Evolutionary conservation across 1,139 yeast species (phyloP), one percentile per base, ranked within the genome.

Genomic region (Geotrichum restrictum): DNA sequence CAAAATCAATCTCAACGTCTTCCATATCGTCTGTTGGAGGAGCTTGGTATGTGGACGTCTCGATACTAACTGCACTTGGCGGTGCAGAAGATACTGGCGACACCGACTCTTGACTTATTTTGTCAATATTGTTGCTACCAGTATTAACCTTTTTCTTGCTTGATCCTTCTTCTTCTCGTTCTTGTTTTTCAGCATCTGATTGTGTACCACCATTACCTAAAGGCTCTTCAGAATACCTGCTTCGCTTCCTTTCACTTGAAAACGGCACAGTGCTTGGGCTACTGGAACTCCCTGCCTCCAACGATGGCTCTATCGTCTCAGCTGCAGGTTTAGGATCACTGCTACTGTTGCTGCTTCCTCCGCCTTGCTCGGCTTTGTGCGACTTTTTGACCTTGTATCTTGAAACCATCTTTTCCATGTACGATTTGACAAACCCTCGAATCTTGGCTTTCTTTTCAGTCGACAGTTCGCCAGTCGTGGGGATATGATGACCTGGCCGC

Each of bases 401-500:
- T 22, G 42, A 38, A 10, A 51, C 32, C 37, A 51, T 83, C 69
- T 86, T 89, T 10, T 77, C 83, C 95, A 91, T 88, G 64, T 85
- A 91, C 2, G 68, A 70, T 44, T 75, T 75, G 13, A 81, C 76
- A 63, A 85, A 89, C 32, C 68, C 75, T 65, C 85, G 84, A 34
- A 89, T 74, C 64, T 89, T 89, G 59, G 77, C 75, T 60, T 80
- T 72, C 68, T 87, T 88, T 34, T 81, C 85, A 13, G 74, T 74
- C 18, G 80, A 79, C 44, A 88, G 72, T 57, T 81, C 83, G 14
- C 66, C 64, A 0, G 93, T 55, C 31, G 55, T 56, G 21, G 56
- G 50, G 29, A 53, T 55, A 3, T 53, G 55, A 22, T 59, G 60
- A 11, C 64, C 69, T 8, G 62, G 62, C 21, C 57, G 61, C 59